Conservation (phyloP, 169 alveolate species). For the Eimeria acervulina region DNA sequence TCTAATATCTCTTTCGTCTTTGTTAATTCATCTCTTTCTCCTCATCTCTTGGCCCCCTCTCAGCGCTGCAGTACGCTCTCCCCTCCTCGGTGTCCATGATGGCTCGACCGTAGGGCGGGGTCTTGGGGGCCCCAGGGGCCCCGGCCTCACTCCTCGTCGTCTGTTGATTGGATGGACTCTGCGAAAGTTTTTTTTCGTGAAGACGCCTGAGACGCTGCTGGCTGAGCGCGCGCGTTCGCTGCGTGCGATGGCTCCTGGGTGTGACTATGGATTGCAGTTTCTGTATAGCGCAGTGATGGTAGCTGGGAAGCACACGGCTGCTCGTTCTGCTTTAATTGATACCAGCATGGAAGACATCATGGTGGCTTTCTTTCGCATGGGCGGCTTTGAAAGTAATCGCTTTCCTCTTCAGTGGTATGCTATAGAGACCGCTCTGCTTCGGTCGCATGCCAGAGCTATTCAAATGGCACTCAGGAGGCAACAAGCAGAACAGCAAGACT, state of each 20-base stretch:
- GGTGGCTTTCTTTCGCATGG: slow-evolving; percentile 56
- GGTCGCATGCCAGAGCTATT: slow-evolving; percentile 16
- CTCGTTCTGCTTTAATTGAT: slow-evolving; percentile 14
- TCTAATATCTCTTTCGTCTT: neutral
- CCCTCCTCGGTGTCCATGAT: neutral
- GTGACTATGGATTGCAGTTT: slow-evolving; percentile 37
- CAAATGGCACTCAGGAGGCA: slow-evolving; percentile 2
- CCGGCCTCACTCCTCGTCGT: slow-evolving; percentile 52
- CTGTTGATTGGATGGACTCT: slow-evolving; percentile 8
- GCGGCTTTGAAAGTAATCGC: neutral
- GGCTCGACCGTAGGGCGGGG: neutral
- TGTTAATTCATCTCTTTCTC: neutral
- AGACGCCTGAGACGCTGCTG: slow-evolving; percentile 28
- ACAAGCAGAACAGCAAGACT: slow-evolving; percentile 59
- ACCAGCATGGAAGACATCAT: slow-evolving; percentile 65
- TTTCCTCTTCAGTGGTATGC: slow-evolving; percentile 62
- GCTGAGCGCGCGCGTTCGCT: neutral
- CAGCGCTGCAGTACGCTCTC: neutral
- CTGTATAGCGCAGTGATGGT: slow-evolving; percentile 14
- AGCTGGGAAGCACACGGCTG: slow-evolving; percentile 60
- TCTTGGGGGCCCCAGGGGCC: neutral
- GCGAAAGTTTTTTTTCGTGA: neutral
- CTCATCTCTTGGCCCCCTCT: neutral
- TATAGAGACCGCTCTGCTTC: slow-evolving; percentile 14
- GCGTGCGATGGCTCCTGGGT: slow-evolving; percentile 51